These are phyloP conservation scores for Solanum pinnatisectum DNA, from an alignment of 257 asterid genomes.

Conservation along the genomic window DNA sequence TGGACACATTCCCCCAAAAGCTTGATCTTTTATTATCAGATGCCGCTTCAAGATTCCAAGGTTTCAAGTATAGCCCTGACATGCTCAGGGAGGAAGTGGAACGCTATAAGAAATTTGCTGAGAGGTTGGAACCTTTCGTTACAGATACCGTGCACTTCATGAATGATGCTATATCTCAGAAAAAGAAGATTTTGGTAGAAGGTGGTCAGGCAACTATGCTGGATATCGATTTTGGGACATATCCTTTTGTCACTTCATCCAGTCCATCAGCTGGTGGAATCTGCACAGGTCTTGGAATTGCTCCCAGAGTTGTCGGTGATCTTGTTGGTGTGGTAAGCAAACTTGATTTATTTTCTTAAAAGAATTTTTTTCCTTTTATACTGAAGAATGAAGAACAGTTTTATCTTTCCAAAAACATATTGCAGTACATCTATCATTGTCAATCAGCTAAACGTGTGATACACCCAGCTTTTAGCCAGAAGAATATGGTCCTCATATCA, in stretches of 20 bases:
- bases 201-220: slow-evolving; percentile 99
- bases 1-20: slow-evolving; percentile 91
- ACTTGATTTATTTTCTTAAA: background rate
- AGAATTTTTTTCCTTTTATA: background rate
- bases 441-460: background rate
- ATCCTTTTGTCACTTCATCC: slow-evolving; percentile 92
- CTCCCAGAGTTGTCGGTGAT: slow-evolving; percentile 89
- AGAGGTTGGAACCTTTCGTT: slow-evolving; percentile 81
- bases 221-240: slow-evolving; percentile 92
- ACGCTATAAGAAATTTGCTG: slow-evolving; percentile 60
- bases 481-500: background rate
- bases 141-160: slow-evolving; percentile 82
- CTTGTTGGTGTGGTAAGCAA: slow-evolving; percentile 88
- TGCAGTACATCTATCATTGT: background rate
- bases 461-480: background rate
- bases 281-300: slow-evolving; percentile 96
- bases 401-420: background rate
- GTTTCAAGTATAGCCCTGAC: slow-evolving; percentile 65
- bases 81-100: slow-evolving; percentile 88
- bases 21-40: slow-evolving; percentile 77
- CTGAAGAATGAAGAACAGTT: background rate
- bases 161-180: slow-evolving; percentile 61
- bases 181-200: slow-evolving; percentile 76
- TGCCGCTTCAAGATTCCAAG: slow-evolving; percentile 76
- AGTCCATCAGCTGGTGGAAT: slow-evolving; percentile 99